Conservation (phyloP, 208 protist species). For the Trypanosoma platydactyli region DNA sequence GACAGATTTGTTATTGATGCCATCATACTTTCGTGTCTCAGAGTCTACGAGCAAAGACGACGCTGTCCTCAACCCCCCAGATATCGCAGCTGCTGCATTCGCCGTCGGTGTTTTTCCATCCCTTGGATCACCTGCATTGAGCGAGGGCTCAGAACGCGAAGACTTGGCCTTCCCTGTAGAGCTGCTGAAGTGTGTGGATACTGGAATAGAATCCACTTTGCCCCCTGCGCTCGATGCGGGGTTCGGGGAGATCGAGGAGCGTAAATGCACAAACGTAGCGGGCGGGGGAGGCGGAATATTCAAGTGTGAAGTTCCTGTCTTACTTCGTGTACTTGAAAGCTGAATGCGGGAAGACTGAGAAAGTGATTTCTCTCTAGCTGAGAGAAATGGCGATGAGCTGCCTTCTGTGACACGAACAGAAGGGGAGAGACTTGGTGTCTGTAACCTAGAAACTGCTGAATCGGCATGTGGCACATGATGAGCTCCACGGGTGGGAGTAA, state of each 20-base stretch:
- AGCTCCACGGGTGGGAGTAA: background rate
- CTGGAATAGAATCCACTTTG: background rate
- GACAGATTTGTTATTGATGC: background rate
- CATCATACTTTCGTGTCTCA: background rate
- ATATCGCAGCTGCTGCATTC: background rate
- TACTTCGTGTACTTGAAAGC: background rate
- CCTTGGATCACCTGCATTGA: background rate
- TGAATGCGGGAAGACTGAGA: background rate
- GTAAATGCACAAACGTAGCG: background rate
- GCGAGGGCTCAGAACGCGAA: slow-evolving; percentile 1
- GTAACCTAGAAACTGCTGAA: background rate
- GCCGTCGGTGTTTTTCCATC: background rate
- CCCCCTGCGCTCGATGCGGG: background rate
- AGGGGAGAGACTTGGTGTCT: slow-evolving; percentile 20
- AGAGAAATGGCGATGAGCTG: slow-evolving; percentile 17
- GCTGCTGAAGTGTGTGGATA: background rate
- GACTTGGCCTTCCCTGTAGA: background rate
- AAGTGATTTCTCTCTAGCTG: slow-evolving; percentile 7
- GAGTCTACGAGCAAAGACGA: background rate
- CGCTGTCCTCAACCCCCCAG: background rate
- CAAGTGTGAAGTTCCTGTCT: background rate
- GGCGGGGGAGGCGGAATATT: no score
- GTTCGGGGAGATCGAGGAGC: background rate
- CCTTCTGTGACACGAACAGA: slow-evolving; percentile 11
- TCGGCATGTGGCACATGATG: background rate